Base-by-base conservation (phyloP, 805 yeast genomes). In the Starmerella bombi region DNA sequence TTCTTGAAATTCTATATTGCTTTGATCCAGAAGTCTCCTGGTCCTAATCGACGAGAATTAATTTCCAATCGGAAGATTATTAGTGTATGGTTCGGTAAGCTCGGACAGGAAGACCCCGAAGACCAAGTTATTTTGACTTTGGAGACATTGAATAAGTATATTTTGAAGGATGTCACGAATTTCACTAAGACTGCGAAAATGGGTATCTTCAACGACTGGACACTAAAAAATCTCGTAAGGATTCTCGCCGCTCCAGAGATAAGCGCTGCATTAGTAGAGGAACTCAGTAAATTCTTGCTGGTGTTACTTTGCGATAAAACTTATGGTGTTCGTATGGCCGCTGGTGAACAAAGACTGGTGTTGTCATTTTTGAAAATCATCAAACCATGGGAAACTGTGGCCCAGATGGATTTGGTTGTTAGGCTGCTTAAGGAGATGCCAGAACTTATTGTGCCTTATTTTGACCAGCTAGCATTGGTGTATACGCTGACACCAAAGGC, bases 361-460 rank as follows among this genome's bases (percentile, higher is more conserved):
- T 76, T 74, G 51, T 69, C 76, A 3, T 59, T 82, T 4, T 55
- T 85, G 18, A 74, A 74, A 6, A 62, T 67, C 23, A 64, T 86
- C 52, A 82, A 80, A 51, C 94, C 95, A 1, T 77, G 93, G 82
- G 85, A 80, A 46, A 78, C 80, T 46, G 70, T 68, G 16, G 44
- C 61, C 21, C 93, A 84, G 50, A 61, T 77, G 41, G 69, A 69
- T 12, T 64, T 80, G 15, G 69, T 69, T 0, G 52, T 74, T 6
- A 54, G 59, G 10, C 67, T 80, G 15, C 61, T 88, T 29, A 45
- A 59, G 3, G 54, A 62, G 27, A 65, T 73, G 31, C 80, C 82
- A 2, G 95, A 85, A 52, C 63, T 88, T 18, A 67, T 81, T 1
- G 75, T 83, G 1, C 80, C 85, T 1, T 86, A 79, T 50, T 49